These are phyloP conservation scores for Ceratobasidium sp. DNA, from an alignment of 1,284 basidiomycete genomes.

Conservation along the genomic window DNA sequence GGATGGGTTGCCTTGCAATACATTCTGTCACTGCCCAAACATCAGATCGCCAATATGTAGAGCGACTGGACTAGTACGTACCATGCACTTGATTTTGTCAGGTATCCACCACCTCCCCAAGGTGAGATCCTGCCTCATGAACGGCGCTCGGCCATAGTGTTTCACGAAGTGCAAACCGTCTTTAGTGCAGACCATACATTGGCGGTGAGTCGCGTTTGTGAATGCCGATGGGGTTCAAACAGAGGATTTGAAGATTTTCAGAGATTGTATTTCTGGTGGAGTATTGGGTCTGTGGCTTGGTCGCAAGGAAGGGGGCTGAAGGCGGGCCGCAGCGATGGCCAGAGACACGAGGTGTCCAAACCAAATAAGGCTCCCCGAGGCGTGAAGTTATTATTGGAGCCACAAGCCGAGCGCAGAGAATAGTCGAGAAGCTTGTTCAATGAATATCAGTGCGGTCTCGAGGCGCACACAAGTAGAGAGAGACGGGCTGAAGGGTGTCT, in stretches of 20 bases:
- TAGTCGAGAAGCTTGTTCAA: too few species aligned
- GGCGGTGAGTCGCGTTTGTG: conserved; percentile 97
- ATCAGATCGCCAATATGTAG: not conserved
- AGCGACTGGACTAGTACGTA: conserved; percentile 53
- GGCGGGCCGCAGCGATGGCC: too few species aligned
- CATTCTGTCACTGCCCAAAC: conserved; percentile 67
- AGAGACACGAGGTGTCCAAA: too few species aligned
- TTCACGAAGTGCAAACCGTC: conserved; percentile 99
- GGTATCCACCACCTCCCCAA: conserved; percentile 92
- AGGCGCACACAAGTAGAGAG: too few species aligned
- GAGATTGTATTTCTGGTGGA: conserved; percentile 49
- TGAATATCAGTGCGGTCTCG: too few species aligned
- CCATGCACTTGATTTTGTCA: conserved; percentile 91
- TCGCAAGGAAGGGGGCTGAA: too few species aligned
- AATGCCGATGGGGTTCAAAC: conserved; percentile 95
- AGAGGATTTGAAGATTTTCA: conserved; percentile 94
- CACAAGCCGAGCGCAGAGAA: too few species aligned
- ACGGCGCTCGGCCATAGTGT: conserved; percentile 96
- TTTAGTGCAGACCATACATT: conserved; percentile 94
- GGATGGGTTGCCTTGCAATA: conserved; percentile 87
- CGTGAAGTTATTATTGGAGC: too few species aligned
- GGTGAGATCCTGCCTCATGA: conserved; percentile 91
- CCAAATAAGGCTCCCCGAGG: too few species aligned
- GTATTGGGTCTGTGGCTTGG: conserved; percentile 24
- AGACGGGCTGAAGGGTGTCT: too few species aligned